Evolutionary conservation across 2,329 filamentous ascomycete species (phyloP).

Genomic region (Nemania sp.): DNA sequence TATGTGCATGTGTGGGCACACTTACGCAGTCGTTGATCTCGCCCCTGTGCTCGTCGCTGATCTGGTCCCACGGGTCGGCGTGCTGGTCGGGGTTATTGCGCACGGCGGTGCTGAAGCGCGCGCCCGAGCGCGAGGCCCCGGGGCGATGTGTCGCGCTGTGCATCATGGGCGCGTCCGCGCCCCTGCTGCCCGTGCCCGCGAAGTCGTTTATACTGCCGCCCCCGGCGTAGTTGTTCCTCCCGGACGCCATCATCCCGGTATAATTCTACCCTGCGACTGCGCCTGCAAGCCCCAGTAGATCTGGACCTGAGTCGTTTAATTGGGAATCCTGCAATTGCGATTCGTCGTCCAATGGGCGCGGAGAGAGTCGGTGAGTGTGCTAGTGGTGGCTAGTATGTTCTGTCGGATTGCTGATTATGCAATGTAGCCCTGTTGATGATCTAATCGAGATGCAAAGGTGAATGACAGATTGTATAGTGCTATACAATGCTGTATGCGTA

Average conservation of each 20-base stretch:
- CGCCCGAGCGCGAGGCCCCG: conserved; percentile 34
- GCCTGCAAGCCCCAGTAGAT: too few relatives aligned
- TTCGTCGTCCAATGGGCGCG: not conserved
- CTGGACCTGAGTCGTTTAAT: too few relatives aligned
- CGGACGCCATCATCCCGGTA: conserved; percentile 26
- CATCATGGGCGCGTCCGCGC: too few relatives aligned
- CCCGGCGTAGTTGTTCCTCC: conserved; percentile 41
- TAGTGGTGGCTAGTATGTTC: not conserved
- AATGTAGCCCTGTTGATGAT: conserved; percentile 1
- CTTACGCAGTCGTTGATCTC: conserved; percentile 92
- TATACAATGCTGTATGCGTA: too few relatives aligned
- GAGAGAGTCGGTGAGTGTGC: not conserved
- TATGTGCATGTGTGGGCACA: conserved; percentile 26
- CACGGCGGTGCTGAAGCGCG: conserved; percentile 38
- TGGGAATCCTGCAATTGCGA: too few relatives aligned
- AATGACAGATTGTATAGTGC: too few relatives aligned
- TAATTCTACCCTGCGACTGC: not conserved
- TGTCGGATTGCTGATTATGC: not conserved
- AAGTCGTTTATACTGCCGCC: conserved; percentile 40
- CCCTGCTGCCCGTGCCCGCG: conserved; percentile 25
- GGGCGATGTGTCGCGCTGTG: conserved; percentile 37
- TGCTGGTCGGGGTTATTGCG: conserved; percentile 38
- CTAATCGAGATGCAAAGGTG: not conserved
- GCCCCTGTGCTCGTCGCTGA: conserved; percentile 87
- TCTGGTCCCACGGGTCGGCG: conserved; percentile 44